Conservation (phyloP, 495 filamentous ascomycete genomes). For the Parmelia sp. region DNA sequence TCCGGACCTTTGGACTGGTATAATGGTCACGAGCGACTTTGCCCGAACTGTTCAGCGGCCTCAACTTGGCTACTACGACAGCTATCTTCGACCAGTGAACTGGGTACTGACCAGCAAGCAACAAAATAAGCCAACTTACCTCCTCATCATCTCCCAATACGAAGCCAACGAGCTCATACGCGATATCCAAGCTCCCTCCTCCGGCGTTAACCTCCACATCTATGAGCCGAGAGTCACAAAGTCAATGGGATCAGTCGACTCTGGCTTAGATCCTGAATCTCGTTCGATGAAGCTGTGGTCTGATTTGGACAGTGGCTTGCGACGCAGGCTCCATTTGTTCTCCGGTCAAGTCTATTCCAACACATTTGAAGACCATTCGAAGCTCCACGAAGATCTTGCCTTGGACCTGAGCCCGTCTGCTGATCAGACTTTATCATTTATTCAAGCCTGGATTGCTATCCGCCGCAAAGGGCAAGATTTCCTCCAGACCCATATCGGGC, state of each 20-base stretch:
- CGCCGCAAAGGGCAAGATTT: background rate
- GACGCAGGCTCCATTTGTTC: background rate
- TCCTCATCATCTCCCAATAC: background rate
- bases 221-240: background rate
- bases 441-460: background rate
- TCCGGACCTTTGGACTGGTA: too few relatives aligned
- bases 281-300: too few relatives aligned
- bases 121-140: background rate
- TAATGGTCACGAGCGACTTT: background rate
- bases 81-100: background rate
- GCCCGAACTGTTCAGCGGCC: background rate
- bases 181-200: background rate
- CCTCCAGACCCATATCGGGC: background rate
- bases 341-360: background rate
- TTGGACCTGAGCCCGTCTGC: too few relatives aligned
- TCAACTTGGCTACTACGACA: background rate
- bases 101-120: background rate
- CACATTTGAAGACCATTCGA: background rate
- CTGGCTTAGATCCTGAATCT: too few relatives aligned
- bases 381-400: too few relatives aligned
- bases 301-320: too few relatives aligned
- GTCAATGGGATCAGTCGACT: background rate
- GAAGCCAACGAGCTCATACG: background rate
- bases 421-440: background rate
- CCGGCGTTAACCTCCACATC: background rate